Percentiles rank a stretch among this genome's conserved stretches.
Conservation (phyloP, 257 asterid genomes). For the Ajuga chamaepitys region DNA sequence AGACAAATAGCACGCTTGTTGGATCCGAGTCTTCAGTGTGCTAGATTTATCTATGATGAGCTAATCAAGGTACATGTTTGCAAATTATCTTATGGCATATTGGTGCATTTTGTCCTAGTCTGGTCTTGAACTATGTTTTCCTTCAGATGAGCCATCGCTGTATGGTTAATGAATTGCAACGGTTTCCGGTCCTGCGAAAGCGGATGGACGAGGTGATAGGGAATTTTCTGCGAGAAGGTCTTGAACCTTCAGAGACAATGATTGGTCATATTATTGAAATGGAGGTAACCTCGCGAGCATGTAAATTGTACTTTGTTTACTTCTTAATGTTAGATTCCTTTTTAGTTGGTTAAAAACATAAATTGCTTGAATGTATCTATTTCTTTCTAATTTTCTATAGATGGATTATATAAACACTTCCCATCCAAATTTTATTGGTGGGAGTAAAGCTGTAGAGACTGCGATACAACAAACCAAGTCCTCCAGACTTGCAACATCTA, state of each 20-base stretch:
- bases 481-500: slow-evolving; percentile 27
- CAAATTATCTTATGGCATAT: not conserved
- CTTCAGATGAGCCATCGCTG: slow-evolving; percentile 92
- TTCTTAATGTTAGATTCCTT: not conserved
- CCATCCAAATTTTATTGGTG: slow-evolving; percentile 67
- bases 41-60: slow-evolving; percentile 91
- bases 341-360: not conserved
- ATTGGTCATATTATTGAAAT: slow-evolving; percentile 85
- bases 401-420: slow-evolving; percentile 65
- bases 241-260: slow-evolving; percentile 89
- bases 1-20: slow-evolving; percentile 86
- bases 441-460: slow-evolving; percentile 49
- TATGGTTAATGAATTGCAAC: slow-evolving; percentile 82
- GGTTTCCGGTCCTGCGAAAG: slow-evolving; percentile 78
- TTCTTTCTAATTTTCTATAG: slow-evolving; percentile 16
- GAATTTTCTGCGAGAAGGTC: slow-evolving; percentile 85
- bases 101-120: not conserved
- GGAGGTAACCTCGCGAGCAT: slow-evolving; percentile 54
- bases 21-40: slow-evolving; percentile 98
- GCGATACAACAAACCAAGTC: slow-evolving; percentile 46
- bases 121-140: slow-evolving; percentile 5
- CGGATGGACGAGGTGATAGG: slow-evolving; percentile 93
- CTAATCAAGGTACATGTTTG: slow-evolving; percentile 58
- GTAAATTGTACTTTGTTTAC: not conserved
- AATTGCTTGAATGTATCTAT: slow-evolving; percentile 3